These are phyloP conservation scores for Sporormia fimetaria DNA, from an alignment of 495 filamentous ascomycete genomes.

Conservation along the genomic window DNA sequence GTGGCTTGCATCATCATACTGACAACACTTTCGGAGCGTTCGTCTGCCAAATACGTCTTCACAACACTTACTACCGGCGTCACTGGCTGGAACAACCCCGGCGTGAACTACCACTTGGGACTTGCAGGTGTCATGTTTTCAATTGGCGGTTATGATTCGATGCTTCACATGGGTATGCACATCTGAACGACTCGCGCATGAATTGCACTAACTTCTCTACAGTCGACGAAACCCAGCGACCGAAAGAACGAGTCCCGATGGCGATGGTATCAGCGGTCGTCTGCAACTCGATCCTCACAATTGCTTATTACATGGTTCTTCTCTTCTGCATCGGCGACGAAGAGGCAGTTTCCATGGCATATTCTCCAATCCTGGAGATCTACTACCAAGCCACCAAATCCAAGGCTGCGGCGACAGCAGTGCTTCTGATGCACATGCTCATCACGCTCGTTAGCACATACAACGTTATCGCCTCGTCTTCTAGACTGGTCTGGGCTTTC, in stretches of 20 bases:
- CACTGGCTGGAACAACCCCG: conserved; percentile 9
- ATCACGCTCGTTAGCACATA: too few relatives aligned
- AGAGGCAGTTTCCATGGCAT: conserved; percentile 28
- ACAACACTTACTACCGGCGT: conserved; percentile 4
- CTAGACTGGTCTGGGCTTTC: too few relatives aligned
- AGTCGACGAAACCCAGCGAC: conserved; percentile 13
- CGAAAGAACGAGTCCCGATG: conserved; percentile 6
- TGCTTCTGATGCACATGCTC: background rate
- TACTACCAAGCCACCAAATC: conserved; percentile 30
- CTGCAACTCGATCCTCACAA: conserved; percentile 9
- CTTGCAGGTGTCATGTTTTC: conserved; percentile 2
- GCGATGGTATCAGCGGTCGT: conserved; percentile 11
- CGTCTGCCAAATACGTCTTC: conserved; percentile 9
- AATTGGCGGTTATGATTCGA: conserved; percentile 12
- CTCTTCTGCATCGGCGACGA: conserved; percentile 18
- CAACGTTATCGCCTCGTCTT: too few relatives aligned
- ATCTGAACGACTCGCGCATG: too few relatives aligned
- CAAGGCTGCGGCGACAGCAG: conserved; percentile 2
- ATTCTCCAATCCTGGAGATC: conserved; percentile 42
- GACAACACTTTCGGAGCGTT: conserved; percentile 4
- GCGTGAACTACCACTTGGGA: conserved; percentile 6
- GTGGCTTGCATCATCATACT: conserved; percentile 7
- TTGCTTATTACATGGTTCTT: conserved; percentile 13
- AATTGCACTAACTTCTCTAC: background rate
- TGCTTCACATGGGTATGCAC: conserved; percentile 20